These are phyloP conservation scores for Hamamelis virginiana DNA, from an alignment of 164 flowering plant genomes.

Conservation along the genomic window DNA sequence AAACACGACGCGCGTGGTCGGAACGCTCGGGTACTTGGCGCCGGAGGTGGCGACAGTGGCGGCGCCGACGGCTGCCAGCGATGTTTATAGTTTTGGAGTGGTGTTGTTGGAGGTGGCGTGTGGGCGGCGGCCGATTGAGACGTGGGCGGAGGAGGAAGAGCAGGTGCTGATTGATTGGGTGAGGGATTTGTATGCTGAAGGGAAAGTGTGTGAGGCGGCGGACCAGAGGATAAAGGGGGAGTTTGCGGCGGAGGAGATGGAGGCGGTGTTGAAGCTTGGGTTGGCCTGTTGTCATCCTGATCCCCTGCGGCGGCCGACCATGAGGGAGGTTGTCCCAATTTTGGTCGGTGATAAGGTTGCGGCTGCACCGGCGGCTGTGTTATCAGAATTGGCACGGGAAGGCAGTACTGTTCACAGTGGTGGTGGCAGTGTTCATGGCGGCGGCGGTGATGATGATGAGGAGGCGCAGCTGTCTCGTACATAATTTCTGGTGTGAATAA, in stretches of 20 bases:
- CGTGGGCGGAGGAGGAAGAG: constrained; percentile 41
- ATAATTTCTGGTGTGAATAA: constrained; percentile 5
- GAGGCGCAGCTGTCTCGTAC: constrained; percentile 3
- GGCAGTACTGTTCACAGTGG: not conserved
- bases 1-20: constrained; percentile 67
- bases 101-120: constrained; percentile 75
- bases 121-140: constrained; percentile 72
- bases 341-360: constrained; percentile 31
- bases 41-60: constrained; percentile 63
- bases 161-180: constrained; percentile 69
- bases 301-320: constrained; percentile 57
- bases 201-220: constrained; percentile 52
- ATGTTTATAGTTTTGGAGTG: constrained; percentile 82
- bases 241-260: constrained; percentile 54
- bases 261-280: constrained; percentile 61
- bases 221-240: constrained; percentile 54
- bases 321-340: constrained; percentile 64
- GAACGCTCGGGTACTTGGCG: constrained; percentile 84
- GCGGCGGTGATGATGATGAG: not conserved
- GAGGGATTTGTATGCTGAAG: constrained; percentile 48
- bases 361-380: constrained; percentile 24
- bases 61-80: constrained; percentile 59
- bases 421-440: not conserved
- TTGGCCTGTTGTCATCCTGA: constrained; percentile 78
- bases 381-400: constrained; percentile 18